Evolutionary conservation across 495 filamentous ascomycete genomes (phyloP), one percentile per base, ranked within the genome.

Genomic region (Amphirosellinia nigrospora): DNA sequence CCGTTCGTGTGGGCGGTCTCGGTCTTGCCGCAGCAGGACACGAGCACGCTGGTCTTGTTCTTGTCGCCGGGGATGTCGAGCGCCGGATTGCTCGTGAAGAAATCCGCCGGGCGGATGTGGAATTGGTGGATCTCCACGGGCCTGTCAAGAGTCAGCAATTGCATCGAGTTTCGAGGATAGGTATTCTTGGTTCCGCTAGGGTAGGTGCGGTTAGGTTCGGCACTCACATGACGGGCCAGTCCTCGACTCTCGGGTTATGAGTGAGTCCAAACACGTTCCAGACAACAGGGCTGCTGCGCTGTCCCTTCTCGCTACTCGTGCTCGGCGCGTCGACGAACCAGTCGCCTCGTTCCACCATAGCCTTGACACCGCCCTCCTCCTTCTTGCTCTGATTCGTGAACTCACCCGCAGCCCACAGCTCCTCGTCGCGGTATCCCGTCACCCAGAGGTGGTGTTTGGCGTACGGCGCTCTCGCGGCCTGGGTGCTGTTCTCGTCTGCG

Each of bases 391-490:
- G 94, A 71, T 97, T 92, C 4, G 94, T 97, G 78, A 95, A 97
- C 75, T 90, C 87, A 8, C 94, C 94, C 9, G 90, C 93, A 0
- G 94, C 89, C 75, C 89, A 97, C 4, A 96, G 80, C 78, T 97
- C 94, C 8, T 85, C 88, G 66, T 96, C 94, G 48, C 82, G 84
- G 77, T 96, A 92, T 26, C 86, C 87, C 1, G 93, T 94, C 5
- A 95, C 89, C 83, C 94, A 97, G 59, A 97, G 84, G 63, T 91
- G 90, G 70, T 90, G 90, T 73, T 92, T 92, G 0, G 91, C 91
- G 73, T 94, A 97, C 79, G 95, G 93, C 19, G 93, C 92, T 15
- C 94, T 87, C 67, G 86, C 87, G 73, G 87, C 86, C 73, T 96
- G 89, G 78, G 88, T 90, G 71, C 86, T 87, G 15, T 89, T 84